phyloP scores from a whole-genome alignment of 768 basidiomycete species.

The Suillus sp. region DNA sequence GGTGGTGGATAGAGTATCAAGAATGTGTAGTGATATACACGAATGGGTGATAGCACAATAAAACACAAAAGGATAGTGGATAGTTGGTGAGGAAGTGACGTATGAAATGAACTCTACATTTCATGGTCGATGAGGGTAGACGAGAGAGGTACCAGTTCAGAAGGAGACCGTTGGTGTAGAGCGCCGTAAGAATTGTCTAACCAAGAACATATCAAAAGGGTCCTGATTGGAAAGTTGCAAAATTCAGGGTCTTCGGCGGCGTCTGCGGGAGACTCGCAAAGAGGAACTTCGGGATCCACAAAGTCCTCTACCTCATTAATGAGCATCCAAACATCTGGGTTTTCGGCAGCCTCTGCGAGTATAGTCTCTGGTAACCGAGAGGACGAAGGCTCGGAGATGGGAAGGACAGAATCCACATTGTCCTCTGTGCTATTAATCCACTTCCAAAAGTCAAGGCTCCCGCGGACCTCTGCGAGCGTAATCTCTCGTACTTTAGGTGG shows the following conservation, averaged over 20 bases:
- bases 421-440: background rate
- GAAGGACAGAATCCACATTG: background rate
- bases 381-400: background rate
- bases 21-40: background rate
- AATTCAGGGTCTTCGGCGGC: background rate
- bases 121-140: background rate
- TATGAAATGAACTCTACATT: background rate
- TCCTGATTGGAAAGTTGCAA: background rate
- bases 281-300: background rate
- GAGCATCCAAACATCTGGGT: background rate
- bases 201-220: background rate
- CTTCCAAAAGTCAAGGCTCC: background rate
- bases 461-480: background rate
- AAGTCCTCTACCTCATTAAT: background rate
- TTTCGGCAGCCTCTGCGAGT: background rate
- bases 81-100: background rate
- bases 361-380: background rate
- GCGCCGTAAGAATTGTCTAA: too few relatives aligned
- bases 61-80: background rate
- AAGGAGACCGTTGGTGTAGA: background rate
- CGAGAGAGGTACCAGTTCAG: background rate
- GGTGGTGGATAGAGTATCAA: too few relatives aligned
- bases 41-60: too few relatives aligned
- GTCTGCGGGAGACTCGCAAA: background rate
- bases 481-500: background rate